Evolutionary conservation across 2,329 filamentous ascomycete species (phyloP), one percentile per base, ranked within the genome.

Genomic region (Alternaria angustiovoidea): DNA sequence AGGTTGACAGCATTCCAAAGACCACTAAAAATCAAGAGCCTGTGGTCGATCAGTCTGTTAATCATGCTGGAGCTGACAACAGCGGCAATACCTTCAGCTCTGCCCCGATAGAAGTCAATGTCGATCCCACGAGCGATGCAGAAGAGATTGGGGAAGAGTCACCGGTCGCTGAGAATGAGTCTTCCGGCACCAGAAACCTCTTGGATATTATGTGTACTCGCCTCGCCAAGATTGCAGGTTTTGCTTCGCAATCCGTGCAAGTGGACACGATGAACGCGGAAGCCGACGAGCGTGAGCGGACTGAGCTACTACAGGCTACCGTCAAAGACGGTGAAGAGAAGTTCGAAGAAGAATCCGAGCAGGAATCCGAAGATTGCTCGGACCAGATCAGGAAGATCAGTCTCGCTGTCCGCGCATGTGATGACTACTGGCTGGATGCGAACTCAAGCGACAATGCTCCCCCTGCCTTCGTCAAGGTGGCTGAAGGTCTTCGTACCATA

Each of bases 31-130:
- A 7, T 7, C 46, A 24, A 26, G 8, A 36, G 12, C 16, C 14
- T 22, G 8, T 24, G 2, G 4, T 3, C 5, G 5, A 2, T 26
- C 14, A 26, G 8, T 32, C 20, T 0, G 6, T 38, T 1, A 0
- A n/a, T 12, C 3, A 1, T 2, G 46, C 24, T 49, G 46, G 12
- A 16, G 46, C 46, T 16, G 32, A 38, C 14, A 1, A 36, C n/a
- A 9, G 20, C 34, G 5, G 8, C 32, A 5, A 38, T 34, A 14
- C 32, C 16, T 4, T 2, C 1, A 7, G 20, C 11, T 49, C 32
- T 49, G n/a, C 32, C 20, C 1, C 3, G 6, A 16, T 4, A 24
- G 5, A 22, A 5, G 16, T 5, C 18, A 16, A 49, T 24, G 46
- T 36, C 14, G 8, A 7, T 8, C 5, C 8, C 46, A 26, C 14